Percentiles rank a stretch among this genome's conserved stretches.
Conservation (phyloP, 805 yeast species). For the Candida krabiensis region DNA sequence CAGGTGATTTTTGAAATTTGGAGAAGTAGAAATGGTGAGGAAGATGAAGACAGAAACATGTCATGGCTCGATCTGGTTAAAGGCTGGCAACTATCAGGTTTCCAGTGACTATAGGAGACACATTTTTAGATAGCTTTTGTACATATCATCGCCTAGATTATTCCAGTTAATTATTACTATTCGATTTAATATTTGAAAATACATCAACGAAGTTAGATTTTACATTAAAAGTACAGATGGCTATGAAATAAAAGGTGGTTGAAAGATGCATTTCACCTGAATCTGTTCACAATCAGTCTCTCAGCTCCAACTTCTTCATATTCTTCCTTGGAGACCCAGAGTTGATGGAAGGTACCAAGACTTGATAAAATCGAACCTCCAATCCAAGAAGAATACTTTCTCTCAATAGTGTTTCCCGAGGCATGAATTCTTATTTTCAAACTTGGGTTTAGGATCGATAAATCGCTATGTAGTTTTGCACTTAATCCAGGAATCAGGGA, state of each 20-base stretch:
- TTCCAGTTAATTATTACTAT: no score
- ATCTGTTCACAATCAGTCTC: constrained; percentile 75
- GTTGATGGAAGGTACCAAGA: constrained; percentile 90
- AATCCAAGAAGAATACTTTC: constrained; percentile 83
- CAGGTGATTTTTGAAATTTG: constrained; percentile 54
- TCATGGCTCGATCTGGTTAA: constrained; percentile 56
- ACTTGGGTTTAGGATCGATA: constrained; percentile 73
- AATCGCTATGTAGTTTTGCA: constrained; percentile 71
- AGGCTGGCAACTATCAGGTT: constrained; percentile 49
- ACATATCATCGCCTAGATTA: no score
- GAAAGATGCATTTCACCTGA: constrained; percentile 49
- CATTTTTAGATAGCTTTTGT: no score
- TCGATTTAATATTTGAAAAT: no score
- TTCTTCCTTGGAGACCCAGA: constrained; percentile 89
- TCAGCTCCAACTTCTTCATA: constrained; percentile 88
- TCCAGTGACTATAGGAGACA: constrained; percentile 17
- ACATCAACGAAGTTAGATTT: no score
- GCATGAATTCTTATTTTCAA: constrained; percentile 82
- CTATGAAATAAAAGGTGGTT: background rate
- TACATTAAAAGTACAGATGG: constrained; percentile 1
- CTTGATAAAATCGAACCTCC: constrained; percentile 90
- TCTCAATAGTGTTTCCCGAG: constrained; percentile 73
- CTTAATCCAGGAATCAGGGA: constrained; percentile 80
- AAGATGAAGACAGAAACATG: constrained; percentile 26
- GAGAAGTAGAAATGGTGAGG: constrained; percentile 38